These are phyloP conservation scores for Wallemia ichthyophaga DNA, from an alignment of 1,284 basidiomycete genomes.

Conservation along the genomic window DNA sequence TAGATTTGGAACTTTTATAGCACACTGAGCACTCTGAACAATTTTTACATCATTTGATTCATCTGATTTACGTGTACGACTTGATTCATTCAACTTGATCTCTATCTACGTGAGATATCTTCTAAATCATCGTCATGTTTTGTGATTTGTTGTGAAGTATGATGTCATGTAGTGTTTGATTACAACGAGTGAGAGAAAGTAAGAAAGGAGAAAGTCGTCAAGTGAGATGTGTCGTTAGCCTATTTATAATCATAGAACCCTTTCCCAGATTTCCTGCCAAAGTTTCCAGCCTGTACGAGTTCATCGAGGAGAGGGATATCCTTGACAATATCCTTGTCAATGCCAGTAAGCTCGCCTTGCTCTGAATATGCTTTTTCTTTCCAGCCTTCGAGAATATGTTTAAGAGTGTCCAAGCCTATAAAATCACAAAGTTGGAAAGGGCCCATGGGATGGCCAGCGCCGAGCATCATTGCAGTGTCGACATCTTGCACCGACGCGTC, in stretches of 20 bases:
- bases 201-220: no score
- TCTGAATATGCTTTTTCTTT: not conserved
- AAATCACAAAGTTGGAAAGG: not conserved
- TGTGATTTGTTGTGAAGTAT: no score
- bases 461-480: not conserved
- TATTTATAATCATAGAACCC: not conserved
- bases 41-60: no score
- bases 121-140: no score
- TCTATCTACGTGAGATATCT: no score
- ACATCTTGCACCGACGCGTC: not conserved
- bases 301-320: not conserved
- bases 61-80: no score
- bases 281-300: not conserved
- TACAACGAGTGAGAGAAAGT: no score
- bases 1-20: no score
- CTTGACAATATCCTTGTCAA: not conserved
- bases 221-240: no score
- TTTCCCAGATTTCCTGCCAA: not conserved
- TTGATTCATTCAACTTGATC: not conserved
- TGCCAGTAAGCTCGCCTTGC: not conserved
- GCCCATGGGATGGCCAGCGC: not conserved
- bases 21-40: no score
- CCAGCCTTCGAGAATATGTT: not conserved
- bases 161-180: no score
- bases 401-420: not conserved